Evolutionary conservation across 768 basidiomycete species (phyloP), one percentile per base, ranked within the genome.

Genomic region (Paxillus ammoniavirescens): DNA sequence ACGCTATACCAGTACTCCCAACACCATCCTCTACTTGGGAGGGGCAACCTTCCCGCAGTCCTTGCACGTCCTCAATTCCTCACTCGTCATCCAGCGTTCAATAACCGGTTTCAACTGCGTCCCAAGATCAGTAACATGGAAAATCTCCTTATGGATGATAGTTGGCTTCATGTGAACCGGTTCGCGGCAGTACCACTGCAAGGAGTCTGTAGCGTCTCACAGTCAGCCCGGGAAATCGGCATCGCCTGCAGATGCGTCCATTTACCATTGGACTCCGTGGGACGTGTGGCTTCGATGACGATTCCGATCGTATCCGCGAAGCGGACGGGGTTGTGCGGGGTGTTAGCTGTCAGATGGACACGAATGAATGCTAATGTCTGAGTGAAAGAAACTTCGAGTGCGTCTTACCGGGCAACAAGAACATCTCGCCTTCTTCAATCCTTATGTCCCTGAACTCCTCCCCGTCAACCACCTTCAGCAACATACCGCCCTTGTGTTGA

Each of bases 361-460:
- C 15, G 7, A 5, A 37, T 53, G 42, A 57, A 44, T 26, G 18
- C 31, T 10, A 54, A 40, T 41, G 17, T 48, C 26, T 38, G 28
- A 4, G 14, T 17, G 18, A 15, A 47, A 8, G 17, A 15, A 30
- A 14, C 47, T 10, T 18, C 46, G 43, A 21, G 14, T 46, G 36
- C 28, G 12, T 65, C 79, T 49, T 58, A 92, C 96, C 90, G 46
- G 96, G 96, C 21, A 98, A 76, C 61, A 98, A 64, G 70, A 97
- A 98, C 94, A 98, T 98, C 55, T 94, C 93, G 44, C 95, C 95
- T 70, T 99, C 94, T 57, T 86, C 88, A 61, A 98, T 97, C 26
- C 74, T 74, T 45, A 98, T 89, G 67, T 98, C 96, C 65, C 79
- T 77, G 72, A 95, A 95, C 57, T 76, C 73, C 9, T 81, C 84